Evolutionary conservation across 768 basidiomycete species (phyloP), one percentile per base, ranked within the genome.

Genomic region (Termitomyces sp.): DNA sequence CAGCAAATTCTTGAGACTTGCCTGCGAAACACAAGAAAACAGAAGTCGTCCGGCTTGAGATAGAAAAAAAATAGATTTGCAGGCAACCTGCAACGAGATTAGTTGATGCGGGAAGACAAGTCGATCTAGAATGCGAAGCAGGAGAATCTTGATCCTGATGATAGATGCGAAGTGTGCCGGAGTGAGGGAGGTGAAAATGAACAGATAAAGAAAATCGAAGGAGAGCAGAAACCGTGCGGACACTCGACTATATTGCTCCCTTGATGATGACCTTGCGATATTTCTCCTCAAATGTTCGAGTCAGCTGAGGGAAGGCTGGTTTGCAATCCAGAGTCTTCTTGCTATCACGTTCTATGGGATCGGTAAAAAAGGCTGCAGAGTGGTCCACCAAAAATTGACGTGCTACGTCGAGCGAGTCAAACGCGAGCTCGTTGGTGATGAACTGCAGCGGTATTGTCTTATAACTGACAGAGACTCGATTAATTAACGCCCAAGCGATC

Each of bases 261-360:
- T 85, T 94, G 71, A 98, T 92, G 64, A 83, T 84, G 56, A 97
- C 85, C 68, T 87, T 91, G 60, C 88, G 80, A 68, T 92, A 93
- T 71, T 88, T 94, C 63, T 85, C 82, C 63, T 91, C 89, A 66
- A 86, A 84, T 13, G 79, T 82, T 60, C 83, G 79, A 20, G 76
- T 70, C 54, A 98, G 79, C 58, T 75, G 73, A 29, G 73, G 63
- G 51, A 69, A 69, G n/a, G 81, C 83, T 38, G 78, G 68, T 70
- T 81, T 89, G 76, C 89, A 92, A 57, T 93, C 89, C 55, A 94
- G 63, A 38, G 76, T 71, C 70, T 86, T 88, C 59, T 88, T 79
- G 29, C 60, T 66, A 67, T 90, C 88, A 35, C 81, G 73, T 60
- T 74, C 74, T 64, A 78, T 77, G 31, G 85, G 83, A 63, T 90